A percentile compares a stretch with the other conserved stretches of the same genome.
phyloP scores from a whole-genome alignment of 2,329 filamentous ascomycete species.

The Bipolaris bicolor region DNA sequence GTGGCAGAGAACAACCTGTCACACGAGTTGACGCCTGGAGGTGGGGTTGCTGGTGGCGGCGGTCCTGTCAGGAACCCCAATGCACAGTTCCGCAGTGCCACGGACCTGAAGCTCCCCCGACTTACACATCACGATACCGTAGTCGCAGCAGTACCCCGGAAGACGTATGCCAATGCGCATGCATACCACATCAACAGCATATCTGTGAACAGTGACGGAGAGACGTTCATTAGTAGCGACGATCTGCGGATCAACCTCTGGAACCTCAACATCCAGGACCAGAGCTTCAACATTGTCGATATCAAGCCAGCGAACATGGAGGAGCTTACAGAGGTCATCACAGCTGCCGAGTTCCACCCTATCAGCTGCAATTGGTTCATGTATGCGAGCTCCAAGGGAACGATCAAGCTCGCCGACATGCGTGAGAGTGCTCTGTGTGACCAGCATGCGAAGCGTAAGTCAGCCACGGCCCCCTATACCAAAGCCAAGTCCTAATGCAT shows the following conservation, averaged over 20 bases:
- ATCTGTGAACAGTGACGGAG: conserved; percentile 99
- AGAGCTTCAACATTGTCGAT: conserved; percentile 99
- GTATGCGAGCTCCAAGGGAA: conserved; percentile 99
- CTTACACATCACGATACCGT: conserved; percentile 98
- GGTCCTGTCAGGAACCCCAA: conserved; percentile 77
- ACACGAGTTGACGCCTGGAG: conserved; percentile 83
- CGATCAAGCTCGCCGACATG: conserved; percentile 99
- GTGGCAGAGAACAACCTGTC: conserved; percentile 99
- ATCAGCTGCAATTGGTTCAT: conserved; percentile 99
- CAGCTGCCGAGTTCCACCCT: conserved; percentile 96
- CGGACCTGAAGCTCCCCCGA: conserved; percentile 89
- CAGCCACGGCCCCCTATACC: neutral
- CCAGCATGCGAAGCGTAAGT: conserved; percentile 89
- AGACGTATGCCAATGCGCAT: conserved; percentile 97
- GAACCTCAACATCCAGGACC: conserved; percentile 99
- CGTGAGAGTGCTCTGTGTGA: conserved; percentile 95
- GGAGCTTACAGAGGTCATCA: conserved; percentile 98
- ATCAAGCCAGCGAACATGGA: conserved; percentile 99
- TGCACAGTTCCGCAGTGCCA: conserved; percentile 76
- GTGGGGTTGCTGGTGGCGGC: conserved; percentile 73
- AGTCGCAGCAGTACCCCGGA: conserved; percentile 91
- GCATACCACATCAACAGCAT: conserved; percentile 99
- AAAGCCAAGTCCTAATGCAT: conserved; percentile 12
- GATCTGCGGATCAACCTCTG: conserved; percentile 97
- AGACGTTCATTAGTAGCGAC: conserved; percentile 99